Base-by-base conservation (phyloP, 2,329 filamentous ascomycete species). In the Xenoacremonium recifei region DNA sequence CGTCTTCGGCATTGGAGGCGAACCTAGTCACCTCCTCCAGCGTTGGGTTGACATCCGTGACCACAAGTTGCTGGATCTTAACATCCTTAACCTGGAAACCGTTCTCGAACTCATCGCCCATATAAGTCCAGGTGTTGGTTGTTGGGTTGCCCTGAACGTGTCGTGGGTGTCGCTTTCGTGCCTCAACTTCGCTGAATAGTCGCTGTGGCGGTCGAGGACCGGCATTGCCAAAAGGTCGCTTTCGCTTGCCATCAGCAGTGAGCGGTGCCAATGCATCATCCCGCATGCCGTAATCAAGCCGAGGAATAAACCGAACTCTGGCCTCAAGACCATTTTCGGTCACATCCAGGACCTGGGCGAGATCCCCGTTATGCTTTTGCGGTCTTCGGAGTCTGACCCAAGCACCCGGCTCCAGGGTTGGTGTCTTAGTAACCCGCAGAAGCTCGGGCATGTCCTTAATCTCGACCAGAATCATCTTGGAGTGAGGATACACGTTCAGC, bases 391-490 rank as follows among this genome's bases (percentile, higher is more conserved):
- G 82, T 50, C 93, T 89, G 38, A 97, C 92, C 79, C 93, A 99
- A 27, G 89, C 89, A 50, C 92, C 92, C 9, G 86, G 87, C 55
- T 93, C 83, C 23, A 99, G 73, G 19, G 84, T 83, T 35, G 90
- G 87, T 3, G 87, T 92, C 70, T 96, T 96, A 47, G 82, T 84
- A 20, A 95, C 89, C 38, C 90, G 83, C 15, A 99, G 76, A n/a
- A 99, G 78, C 66, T 97, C 93, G 2, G 93, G 92, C 84, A 96
- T 96, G 67, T 99, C 93, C 65, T 95, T 95, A 58, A 97, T 90
- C 36, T 93, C 89, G 31, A 99, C 89, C 38, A 97, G 73, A 33
- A 91, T 80, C 70, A 93, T 85, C 66, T 90, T 93, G 20, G 82
- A 86, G 42, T 89, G 83, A 40, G 92, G 88, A 63, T 96, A 99